Conservation (phyloP, 345 rosid genomes). For the Dimocarpus longan region DNA sequence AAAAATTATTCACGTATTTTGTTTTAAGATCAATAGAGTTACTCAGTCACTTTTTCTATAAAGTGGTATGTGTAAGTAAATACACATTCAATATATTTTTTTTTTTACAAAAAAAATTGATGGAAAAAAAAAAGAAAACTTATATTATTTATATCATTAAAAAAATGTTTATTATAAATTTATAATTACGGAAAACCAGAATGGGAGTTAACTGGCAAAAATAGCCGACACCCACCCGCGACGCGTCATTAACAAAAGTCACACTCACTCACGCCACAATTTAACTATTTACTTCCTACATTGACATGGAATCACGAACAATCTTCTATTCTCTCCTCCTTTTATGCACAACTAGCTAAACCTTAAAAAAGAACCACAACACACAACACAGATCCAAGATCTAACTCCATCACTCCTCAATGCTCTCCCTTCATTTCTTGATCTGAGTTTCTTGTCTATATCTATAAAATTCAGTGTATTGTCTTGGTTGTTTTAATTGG, state of each 20-base stretch:
- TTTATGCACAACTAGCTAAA: not conserved
- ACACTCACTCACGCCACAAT: not conserved
- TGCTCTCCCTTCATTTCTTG: not conserved
- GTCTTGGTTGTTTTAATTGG: not conserved
- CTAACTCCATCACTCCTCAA: not conserved
- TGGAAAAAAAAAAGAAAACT: too few relatives aligned
- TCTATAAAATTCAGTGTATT: not conserved
- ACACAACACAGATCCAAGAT: conserved; percentile 14
- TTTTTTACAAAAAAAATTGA: too few relatives aligned
- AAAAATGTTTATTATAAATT: too few relatives aligned
- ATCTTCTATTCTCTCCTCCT: not conserved
- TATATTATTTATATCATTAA: too few relatives aligned
- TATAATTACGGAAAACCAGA: too few relatives aligned
- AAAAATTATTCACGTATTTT: too few relatives aligned
- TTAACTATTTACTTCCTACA: not conserved
- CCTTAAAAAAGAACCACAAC: not conserved
- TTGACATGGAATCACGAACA: not conserved
- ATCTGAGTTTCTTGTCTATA: not conserved
- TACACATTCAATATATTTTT: too few relatives aligned
- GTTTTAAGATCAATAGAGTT: too few relatives aligned
- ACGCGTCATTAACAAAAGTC: not conserved
- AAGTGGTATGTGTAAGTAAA: too few relatives aligned
- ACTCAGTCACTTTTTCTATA: too few relatives aligned
- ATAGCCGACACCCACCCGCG: conserved; percentile 3
- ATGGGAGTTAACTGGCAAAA: too few relatives aligned